These are phyloP conservation scores for Vitis hybrid DNA, from an alignment of 177 flowering plant species.

Conservation along the genomic window DNA sequence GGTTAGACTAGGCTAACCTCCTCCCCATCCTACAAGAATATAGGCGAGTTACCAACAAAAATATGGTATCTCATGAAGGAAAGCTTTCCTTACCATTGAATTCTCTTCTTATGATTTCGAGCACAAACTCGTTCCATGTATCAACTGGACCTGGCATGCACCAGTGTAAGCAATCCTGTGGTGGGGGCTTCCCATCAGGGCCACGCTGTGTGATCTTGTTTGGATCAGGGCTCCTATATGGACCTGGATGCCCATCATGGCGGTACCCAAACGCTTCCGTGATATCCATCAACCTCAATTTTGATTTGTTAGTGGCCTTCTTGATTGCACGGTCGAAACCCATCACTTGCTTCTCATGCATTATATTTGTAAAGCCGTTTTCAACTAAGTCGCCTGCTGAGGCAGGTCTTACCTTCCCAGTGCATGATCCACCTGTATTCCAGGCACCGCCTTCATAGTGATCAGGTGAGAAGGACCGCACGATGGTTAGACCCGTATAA, in stretches of 20 bases:
- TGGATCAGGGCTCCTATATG: conserved; percentile 80
- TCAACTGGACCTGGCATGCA: conserved; percentile 99
- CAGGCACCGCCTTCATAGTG: conserved; percentile 95
- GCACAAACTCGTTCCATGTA: conserved; percentile 90
- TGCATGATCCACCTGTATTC: conserved; percentile 98
- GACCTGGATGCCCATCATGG: conserved; percentile 96
- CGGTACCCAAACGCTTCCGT: conserved; percentile 73
- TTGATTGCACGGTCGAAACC: conserved; percentile 65
- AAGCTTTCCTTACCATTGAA: conserved; percentile 28
- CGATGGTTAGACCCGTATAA: conserved; percentile 75
- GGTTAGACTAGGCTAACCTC: neutral
- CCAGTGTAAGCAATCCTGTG: conserved; percentile 99
- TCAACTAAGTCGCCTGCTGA: conserved; percentile 48
- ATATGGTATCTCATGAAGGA: conserved; percentile 21
- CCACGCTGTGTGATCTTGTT: conserved; percentile 80
- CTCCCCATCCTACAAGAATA: neutral
- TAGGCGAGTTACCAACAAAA: neutral
- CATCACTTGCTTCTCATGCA: conserved; percentile 77
- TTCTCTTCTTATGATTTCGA: conserved; percentile 72
- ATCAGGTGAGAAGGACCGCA: conserved; percentile 87
- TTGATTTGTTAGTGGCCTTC: conserved; percentile 54
- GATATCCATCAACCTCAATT: conserved; percentile 78
- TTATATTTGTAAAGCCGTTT: conserved; percentile 73
- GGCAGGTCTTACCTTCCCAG: conserved; percentile 73
- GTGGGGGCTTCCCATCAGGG: conserved; percentile 84